A percentile compares a stretch with the other conserved stretches of the same genome.
phyloP scores from a whole-genome alignment of 352 stramenopile species.

The Pythium chondricola region DNA sequence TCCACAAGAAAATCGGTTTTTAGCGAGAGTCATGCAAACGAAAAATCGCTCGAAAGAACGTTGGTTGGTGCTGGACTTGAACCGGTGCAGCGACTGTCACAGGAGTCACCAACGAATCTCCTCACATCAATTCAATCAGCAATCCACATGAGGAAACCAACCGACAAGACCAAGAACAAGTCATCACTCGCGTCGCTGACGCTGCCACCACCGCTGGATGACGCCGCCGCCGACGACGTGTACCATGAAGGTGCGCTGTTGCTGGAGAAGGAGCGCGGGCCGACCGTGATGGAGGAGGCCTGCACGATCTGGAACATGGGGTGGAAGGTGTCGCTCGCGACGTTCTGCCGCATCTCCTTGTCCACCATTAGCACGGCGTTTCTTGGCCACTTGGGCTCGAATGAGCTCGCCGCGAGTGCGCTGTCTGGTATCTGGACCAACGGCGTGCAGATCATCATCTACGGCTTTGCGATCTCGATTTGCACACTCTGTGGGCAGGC shows the following conservation, averaged over 20 bases:
- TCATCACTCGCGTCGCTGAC: slow-evolving; percentile 3
- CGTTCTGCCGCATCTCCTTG: slow-evolving; percentile 73
- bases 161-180: slow-evolving; percentile 4
- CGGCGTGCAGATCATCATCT: slow-evolving; percentile 76
- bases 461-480: slow-evolving; percentile 71
- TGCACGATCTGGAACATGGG: slow-evolving; percentile 75
- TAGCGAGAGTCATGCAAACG: no score
- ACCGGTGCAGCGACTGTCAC: no score
- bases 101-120: no score
- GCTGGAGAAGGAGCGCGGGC: slow-evolving; percentile 15
- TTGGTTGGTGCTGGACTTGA: no score
- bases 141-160: no score
- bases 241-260: slow-evolving; percentile 9
- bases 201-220: slow-evolving; percentile 4
- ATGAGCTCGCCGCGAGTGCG: slow-evolving; percentile 62
- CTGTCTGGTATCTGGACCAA: slow-evolving; percentile 77
- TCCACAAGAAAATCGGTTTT: no score
- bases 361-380: slow-evolving; percentile 78
- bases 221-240: slow-evolving; percentile 1
- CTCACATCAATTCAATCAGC: not conserved
- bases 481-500: slow-evolving; percentile 76
- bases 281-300: slow-evolving; percentile 45
- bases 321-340: slow-evolving; percentile 80
- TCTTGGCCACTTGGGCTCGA: slow-evolving; percentile 65
- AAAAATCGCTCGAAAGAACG: no score